Base-by-base conservation (phyloP, 139 green algal species). In the Chlamydomonas schloesseri region DNA sequence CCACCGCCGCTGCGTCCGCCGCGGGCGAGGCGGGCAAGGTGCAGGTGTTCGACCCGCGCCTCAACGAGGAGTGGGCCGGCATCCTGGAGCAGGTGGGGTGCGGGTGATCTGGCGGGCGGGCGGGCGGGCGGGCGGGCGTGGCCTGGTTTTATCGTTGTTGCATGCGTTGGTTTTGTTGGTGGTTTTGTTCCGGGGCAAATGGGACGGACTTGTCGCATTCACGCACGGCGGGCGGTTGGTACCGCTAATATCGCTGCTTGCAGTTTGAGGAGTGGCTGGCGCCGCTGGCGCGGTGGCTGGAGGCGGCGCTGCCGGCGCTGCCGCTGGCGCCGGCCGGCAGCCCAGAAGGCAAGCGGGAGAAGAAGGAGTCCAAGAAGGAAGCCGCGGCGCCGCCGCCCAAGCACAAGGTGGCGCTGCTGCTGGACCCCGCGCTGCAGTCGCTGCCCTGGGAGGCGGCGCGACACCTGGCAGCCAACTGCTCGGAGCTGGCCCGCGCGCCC, bases 401-500 rank as follows among this genome's bases (percentile, higher is more conserved):
- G 65, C 79, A 86, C 71, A 83, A 87, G 72, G 82, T 87, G 29
- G 82, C 87, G n/a, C 79, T 94, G 64, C 83, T 94, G 62, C 65
- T 94, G 31, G 91, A 94, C 60, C 73, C 87, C n/a, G 47, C 73
- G 58, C 84, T 94, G 53, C 71, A 72, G 29, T 28, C 34, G 11
- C 73, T 94, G 71, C 91, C 91, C 13, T 92, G 83, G 81, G 91
- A 94, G 79, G 87, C 69, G 10, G 31, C 90, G 53, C 83, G 47
- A 0, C n/a, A 84, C 42, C 58, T 94, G 29, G 55, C 64, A 0
- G 55, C 9, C 71, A 83, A 70, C 62, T 91, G 88, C 71, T 42
- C 69, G 23, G 74, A 42, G 26, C 29, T 94, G 13, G 55, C 67
- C 0, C 83, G 91, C 28, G 81, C 74, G 71, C 86, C 88, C 47